Percentiles rank a stretch among this genome's conserved stretches.
Conservation (phyloP, 1,284 basidiomycete species). For the Marasmius fiardii region DNA sequence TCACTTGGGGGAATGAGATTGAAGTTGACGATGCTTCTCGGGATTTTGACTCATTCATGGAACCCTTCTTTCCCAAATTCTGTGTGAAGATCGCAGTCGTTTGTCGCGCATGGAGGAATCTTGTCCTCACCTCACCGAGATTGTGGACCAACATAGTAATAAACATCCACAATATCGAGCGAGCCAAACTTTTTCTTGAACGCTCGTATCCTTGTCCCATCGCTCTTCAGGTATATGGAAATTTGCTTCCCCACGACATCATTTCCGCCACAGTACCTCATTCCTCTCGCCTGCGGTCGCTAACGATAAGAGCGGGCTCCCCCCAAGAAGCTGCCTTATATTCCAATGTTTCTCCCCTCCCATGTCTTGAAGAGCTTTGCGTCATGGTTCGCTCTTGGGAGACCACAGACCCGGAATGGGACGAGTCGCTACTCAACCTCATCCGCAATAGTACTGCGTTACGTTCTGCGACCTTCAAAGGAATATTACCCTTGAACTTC, state of each 20-base stretch:
- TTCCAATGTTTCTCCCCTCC: background rate
- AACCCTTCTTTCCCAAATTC: slow-evolving; percentile 10
- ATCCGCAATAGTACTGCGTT: slow-evolving; percentile 3
- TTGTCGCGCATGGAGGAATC: slow-evolving; percentile 27
- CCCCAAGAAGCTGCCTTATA: background rate
- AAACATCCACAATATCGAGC: slow-evolving; percentile 15
- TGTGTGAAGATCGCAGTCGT: slow-evolving; percentile 23
- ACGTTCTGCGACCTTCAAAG: slow-evolving; percentile 14
- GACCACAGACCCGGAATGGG: background rate
- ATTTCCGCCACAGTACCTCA: background rate
- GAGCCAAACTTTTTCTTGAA: slow-evolving; percentile 23
- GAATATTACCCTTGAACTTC: slow-evolving; percentile 11
- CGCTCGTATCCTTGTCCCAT: slow-evolving; percentile 25
- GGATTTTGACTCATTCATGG: background rate
- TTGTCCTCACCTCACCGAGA: slow-evolving; percentile 24
- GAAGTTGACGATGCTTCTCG: background rate
- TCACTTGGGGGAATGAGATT: background rate
- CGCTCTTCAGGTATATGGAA: background rate
- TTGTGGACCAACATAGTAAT: slow-evolving; percentile 28
- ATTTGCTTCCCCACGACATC: background rate
- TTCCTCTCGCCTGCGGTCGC: background rate
- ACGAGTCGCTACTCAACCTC: background rate
- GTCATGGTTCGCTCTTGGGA: background rate
- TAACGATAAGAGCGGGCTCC: background rate
- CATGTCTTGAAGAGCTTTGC: background rate